Percentiles rank a stretch among this genome's conserved stretches.
Conservation (phyloP, 2,329 filamentous ascomycete genomes). For the Beauveria sp. region DNA sequence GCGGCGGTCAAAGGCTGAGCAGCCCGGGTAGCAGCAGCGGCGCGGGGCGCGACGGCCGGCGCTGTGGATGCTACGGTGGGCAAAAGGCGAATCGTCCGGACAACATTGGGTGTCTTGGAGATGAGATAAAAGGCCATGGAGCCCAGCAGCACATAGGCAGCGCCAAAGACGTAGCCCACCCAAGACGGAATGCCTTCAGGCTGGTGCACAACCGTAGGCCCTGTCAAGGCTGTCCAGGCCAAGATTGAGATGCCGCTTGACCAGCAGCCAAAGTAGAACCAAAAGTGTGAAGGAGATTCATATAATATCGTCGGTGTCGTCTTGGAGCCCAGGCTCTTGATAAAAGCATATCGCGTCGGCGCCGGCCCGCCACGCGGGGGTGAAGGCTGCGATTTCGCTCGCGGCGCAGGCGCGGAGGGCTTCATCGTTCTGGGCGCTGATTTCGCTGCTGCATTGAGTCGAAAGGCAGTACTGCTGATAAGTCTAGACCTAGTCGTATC, state of each 20-base stretch:
- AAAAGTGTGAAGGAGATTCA: slow-evolving; percentile 55
- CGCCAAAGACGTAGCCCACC: slow-evolving; percentile 49
- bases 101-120: slow-evolving; percentile 47
- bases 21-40: slow-evolving; percentile 13
- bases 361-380: slow-evolving; percentile 13
- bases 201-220: slow-evolving; percentile 24
- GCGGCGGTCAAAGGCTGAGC: slow-evolving; percentile 11
- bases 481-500: slow-evolving; percentile 4
- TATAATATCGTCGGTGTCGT: slow-evolving; percentile 54
- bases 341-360: slow-evolving; percentile 36
- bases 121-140: slow-evolving; percentile 53
- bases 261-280: slow-evolving; percentile 55
- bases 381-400: neutral
- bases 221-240: slow-evolving; percentile 28
- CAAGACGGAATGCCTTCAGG: slow-evolving; percentile 46
- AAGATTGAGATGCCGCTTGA: slow-evolving; percentile 38
- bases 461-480: neutral
- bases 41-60: neutral
- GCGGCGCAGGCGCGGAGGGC: neutral
- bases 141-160: slow-evolving; percentile 52
- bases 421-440: neutral
- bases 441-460: neutral
- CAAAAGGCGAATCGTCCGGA: slow-evolving; percentile 50
- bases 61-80: slow-evolving; percentile 23
- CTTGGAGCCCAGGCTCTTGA: slow-evolving; percentile 48